A percentile compares a stretch with the other conserved stretches of the same genome.
Evolutionary conservation across 768 basidiomycete species (phyloP).

Genomic region (Pisolithus sp.): DNA sequence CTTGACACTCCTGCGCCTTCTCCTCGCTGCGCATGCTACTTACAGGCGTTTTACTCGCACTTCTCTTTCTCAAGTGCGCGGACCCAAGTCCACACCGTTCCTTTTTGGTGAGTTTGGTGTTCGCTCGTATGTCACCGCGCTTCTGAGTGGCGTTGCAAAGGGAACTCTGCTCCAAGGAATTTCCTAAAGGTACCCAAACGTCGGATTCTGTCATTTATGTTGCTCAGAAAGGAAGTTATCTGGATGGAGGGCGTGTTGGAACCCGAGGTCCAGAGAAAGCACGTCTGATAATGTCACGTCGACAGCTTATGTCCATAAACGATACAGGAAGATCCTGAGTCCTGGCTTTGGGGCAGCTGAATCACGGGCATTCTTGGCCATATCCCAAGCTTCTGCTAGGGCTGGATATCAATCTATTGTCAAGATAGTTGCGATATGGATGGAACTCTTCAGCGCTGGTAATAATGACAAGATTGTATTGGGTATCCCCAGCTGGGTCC

Average conservation of each 20-base stretch:
- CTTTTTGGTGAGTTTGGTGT: no score
- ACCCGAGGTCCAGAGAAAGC: slow-evolving; percentile 5
- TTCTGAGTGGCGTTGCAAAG: slow-evolving; percentile 10
- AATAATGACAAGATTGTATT: slow-evolving; percentile 11
- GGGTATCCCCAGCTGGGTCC: slow-evolving; percentile 25
- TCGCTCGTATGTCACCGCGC: background rate
- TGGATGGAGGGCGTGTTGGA: slow-evolving; percentile 35
- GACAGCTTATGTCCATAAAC: slow-evolving; percentile 39
- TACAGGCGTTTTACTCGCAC: no score
- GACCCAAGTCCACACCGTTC: no score
- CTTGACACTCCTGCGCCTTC: no score
- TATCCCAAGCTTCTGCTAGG: slow-evolving; percentile 36
- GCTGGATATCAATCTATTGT: background rate
- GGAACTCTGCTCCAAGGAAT: slow-evolving; percentile 35
- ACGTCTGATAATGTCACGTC: background rate
- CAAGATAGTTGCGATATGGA: slow-evolving; percentile 22
- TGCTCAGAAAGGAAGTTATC: slow-evolving; percentile 29
- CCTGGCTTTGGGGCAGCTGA: slow-evolving; percentile 51
- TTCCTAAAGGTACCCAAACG: slow-evolving; percentile 33
- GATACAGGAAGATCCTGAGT: slow-evolving; percentile 48
- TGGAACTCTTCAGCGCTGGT: slow-evolving; percentile 10
- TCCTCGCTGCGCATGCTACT: no score
- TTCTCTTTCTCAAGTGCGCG: no score
- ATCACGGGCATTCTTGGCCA: slow-evolving; percentile 42
- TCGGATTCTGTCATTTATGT: slow-evolving; percentile 9